Evolutionary conservation across 1,284 basidiomycete species (phyloP).

Genomic region (Moesziomyces antarcticus): DNA sequence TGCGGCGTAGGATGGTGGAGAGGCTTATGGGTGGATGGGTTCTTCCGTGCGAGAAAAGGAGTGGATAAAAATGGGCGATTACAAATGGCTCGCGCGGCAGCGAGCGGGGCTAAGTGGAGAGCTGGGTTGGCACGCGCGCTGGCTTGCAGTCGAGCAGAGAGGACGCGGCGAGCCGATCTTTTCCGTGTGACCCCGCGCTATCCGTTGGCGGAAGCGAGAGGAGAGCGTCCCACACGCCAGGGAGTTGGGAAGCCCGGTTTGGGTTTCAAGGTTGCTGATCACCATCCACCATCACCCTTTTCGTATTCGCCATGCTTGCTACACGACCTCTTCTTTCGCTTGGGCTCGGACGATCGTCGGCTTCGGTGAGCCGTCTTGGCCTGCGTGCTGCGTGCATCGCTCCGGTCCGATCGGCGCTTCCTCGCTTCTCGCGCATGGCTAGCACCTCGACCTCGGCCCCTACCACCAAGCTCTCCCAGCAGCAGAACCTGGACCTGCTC

Average conservation of each 20-base stretch:
- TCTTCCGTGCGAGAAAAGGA: constrained; percentile 21
- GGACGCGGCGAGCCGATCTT: constrained; percentile 24
- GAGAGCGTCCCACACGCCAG: no score
- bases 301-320: constrained; percentile 17
- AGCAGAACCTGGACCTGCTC: constrained; percentile 75
- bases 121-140: constrained; percentile 1
- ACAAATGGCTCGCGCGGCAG: constrained; percentile 28
- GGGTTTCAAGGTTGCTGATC: not conserved
- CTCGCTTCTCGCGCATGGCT: not conserved
- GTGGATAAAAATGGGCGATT: constrained; percentile 12
- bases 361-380: constrained; percentile 16
- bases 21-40: not conserved
- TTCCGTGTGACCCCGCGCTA: constrained; percentile 28
- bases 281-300: constrained; percentile 3
- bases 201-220: not conserved
- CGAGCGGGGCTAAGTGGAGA: not conserved
- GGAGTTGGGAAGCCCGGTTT: not conserved
- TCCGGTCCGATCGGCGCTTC: not conserved
- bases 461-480: constrained; percentile 69
- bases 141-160: not conserved
- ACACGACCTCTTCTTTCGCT: constrained; percentile 28
- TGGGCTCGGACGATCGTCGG: constrained; percentile 4
- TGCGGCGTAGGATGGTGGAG: no score
- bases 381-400: constrained; percentile 13
- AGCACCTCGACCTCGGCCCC: constrained; percentile 7